Evolutionary conservation across 2,329 filamentous ascomycete species (phyloP).

Genomic region (Aspergillus cejpii): DNA sequence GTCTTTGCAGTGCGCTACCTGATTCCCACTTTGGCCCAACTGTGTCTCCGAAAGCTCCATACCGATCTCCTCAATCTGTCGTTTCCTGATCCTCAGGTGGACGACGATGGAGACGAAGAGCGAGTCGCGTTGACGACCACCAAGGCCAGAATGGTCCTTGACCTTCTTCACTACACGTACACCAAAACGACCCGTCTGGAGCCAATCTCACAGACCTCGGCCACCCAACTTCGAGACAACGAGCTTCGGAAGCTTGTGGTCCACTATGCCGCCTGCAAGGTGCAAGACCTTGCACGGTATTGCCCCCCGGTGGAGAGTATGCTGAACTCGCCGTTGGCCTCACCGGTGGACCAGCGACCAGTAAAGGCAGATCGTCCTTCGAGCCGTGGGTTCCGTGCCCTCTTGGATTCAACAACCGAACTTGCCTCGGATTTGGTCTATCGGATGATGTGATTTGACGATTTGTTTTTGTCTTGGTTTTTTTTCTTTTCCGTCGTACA

Average conservation of each 20-base stretch:
- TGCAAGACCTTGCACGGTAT: slow-evolving; percentile 34
- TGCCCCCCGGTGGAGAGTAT: slow-evolving; percentile 25
- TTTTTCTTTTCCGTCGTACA: not conserved
- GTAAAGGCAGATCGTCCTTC: slow-evolving; percentile 10
- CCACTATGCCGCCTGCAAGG: slow-evolving; percentile 38
- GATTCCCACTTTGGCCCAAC: slow-evolving; percentile 36
- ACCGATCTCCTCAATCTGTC: slow-evolving; percentile 30
- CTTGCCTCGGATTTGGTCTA: slow-evolving; percentile 40
- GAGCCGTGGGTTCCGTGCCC: slow-evolving; percentile 29
- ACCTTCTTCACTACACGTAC: slow-evolving; percentile 37
- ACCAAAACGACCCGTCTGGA: slow-evolving; percentile 36
- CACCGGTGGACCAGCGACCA: slow-evolving; percentile 17
- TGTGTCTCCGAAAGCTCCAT: slow-evolving; percentile 38
- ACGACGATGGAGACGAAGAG: slow-evolving; percentile 17
- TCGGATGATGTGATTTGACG: slow-evolving; percentile 32
- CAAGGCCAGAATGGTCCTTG: slow-evolving; percentile 33
- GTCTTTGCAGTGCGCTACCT: slow-evolving; percentile 40
- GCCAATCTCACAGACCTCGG: slow-evolving; percentile 32
- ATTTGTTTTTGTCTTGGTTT: not conserved
- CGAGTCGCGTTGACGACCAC: slow-evolving; percentile 21
- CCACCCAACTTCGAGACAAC: slow-evolving; percentile 35
- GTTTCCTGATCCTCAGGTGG: slow-evolving; percentile 17
- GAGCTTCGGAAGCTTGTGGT: slow-evolving; percentile 37
- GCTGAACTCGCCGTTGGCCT: slow-evolving; percentile 16
- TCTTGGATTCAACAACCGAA: slow-evolving; percentile 35